Conservation (phyloP, 129 eudicot genomes). For the Chrysanthemum lavandulifolium region DNA sequence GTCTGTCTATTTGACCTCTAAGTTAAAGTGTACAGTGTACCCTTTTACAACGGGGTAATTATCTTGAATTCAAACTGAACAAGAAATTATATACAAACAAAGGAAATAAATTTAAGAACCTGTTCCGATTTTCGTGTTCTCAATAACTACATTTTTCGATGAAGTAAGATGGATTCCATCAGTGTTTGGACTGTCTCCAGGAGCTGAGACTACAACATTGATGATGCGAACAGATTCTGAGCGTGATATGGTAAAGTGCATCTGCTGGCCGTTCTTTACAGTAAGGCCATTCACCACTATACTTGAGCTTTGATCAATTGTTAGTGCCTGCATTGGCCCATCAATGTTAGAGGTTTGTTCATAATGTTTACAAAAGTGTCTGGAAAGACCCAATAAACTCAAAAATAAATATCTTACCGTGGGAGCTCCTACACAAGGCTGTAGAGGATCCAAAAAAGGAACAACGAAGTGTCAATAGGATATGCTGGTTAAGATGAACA, state of each 20-base stretch:
- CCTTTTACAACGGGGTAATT: neutral
- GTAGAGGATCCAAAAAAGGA: conserved; percentile 26
- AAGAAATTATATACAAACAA: neutral
- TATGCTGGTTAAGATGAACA: conserved; percentile 18
- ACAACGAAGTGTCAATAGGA: conserved; percentile 16
- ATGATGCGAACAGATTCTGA: conserved; percentile 61
- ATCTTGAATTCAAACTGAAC: conserved; percentile 7
- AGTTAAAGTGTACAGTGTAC: conserved; percentile 1
- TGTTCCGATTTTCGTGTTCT: conserved; percentile 83
- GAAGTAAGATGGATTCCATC: conserved; percentile 90
- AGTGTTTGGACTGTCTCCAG: conserved; percentile 97
- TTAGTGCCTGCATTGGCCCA: conserved; percentile 66
- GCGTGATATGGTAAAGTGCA: conserved; percentile 76
- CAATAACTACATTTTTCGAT: conserved; percentile 67
- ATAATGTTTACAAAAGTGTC: neutral
- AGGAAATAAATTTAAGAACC: conserved; percentile 40
- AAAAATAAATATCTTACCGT: conserved; percentile 51
- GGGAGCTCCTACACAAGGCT: conserved; percentile 98
- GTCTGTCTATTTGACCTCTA: neutral
- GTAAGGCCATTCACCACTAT: conserved; percentile 83
- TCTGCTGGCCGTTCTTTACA: conserved; percentile 81
- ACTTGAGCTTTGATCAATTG: conserved; percentile 70
- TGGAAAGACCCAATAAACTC: conserved; percentile 17
- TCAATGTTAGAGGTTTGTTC: conserved; percentile 11
- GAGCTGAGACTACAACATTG: conserved; percentile 69